Evolutionary conservation across 257 asterid genomes (phyloP).

Genomic region (Nyctanthes arbortristis): DNA sequence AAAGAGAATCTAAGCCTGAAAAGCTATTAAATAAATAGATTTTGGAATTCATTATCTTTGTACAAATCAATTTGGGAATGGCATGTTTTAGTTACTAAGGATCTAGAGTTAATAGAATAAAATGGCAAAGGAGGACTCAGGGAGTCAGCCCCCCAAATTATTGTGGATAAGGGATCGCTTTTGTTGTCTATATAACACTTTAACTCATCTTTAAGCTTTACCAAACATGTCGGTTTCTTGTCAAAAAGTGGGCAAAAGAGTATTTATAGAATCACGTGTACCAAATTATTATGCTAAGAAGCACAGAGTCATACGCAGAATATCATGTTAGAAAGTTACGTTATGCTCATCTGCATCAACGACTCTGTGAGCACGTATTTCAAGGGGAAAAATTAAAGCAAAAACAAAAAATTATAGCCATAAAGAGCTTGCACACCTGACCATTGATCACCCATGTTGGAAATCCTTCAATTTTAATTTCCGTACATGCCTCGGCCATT

Average conservation of each 20-base stretch:
- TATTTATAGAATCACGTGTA: not conserved
- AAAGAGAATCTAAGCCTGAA: not conserved
- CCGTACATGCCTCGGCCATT: constrained; percentile 70
- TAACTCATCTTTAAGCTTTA: not conserved
- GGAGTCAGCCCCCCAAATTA: not conserved
- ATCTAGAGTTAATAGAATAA: not conserved
- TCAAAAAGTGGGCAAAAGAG: not conserved
- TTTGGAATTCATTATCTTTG: not conserved
- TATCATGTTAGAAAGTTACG: too few relatives aligned
- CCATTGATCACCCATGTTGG: constrained; percentile 88
- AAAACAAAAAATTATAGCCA: not conserved
- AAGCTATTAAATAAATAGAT: not conserved
- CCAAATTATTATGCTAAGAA: not conserved
- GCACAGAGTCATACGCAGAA: not conserved
- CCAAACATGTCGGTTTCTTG: not conserved
- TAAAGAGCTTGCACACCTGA: constrained; percentile 45
- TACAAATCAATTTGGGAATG: not conserved
- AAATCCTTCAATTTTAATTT: constrained; percentile 59
- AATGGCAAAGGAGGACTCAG: not conserved
- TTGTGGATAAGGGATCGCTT: not conserved
- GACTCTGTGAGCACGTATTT: not conserved
- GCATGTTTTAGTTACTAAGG: not conserved
- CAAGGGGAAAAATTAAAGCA: not conserved
- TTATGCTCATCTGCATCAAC: too few relatives aligned
- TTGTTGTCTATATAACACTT: too few relatives aligned